Base-by-base conservation (phyloP, 306 rosid genomes). In the Lablab purpureus region DNA sequence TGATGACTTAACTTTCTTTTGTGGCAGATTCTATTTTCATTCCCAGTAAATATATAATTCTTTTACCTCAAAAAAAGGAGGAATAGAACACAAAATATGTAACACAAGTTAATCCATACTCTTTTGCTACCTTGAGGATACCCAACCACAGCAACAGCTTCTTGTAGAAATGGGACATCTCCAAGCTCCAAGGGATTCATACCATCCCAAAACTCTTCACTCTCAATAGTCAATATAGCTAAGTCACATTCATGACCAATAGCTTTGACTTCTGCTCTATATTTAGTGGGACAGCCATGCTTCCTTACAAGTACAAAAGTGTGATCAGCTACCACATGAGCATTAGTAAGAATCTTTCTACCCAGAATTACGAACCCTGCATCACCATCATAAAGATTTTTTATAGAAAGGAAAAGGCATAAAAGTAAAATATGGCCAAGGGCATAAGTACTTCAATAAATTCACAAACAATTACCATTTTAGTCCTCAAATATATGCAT, bases 231-330 rank as follows among this genome's bases (percentile, higher is more conserved):
- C 66, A 94, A 84, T 79, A 94, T 70, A 80, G 98, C 98, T 43
- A 94, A 82, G 77, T 94, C 98, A 73, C 98, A 94, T 80, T 94
- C 98, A 80, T 92, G 97, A 80, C 98, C 98, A 73, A 94, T 89
- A 65, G 92, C 95, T 87, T 89, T 82, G 64, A 94, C 90, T 78
- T 88, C 85, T 1, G 98, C 98, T 87, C 90, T 85, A 80, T 87
- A 90, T 86, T 94, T 91, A 55, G 91, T 78, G 45, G 98, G 95
- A 68, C 94, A 91, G 36, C 98, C 98, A 75, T 94, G 98, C 88
- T 94, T 94, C 82, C 98, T 86, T 63, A 91, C 98, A 66, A 94
- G 97, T 52, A 91, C 96, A 75, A 94, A 91, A 12, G 97, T 81
- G 81, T 91, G 87, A 88, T 94, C 97, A 63, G 98, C 98, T 72